phyloP scores from a whole-genome alignment of 164 flowering plant genomes.

The Warburgia ugandensis region DNA sequence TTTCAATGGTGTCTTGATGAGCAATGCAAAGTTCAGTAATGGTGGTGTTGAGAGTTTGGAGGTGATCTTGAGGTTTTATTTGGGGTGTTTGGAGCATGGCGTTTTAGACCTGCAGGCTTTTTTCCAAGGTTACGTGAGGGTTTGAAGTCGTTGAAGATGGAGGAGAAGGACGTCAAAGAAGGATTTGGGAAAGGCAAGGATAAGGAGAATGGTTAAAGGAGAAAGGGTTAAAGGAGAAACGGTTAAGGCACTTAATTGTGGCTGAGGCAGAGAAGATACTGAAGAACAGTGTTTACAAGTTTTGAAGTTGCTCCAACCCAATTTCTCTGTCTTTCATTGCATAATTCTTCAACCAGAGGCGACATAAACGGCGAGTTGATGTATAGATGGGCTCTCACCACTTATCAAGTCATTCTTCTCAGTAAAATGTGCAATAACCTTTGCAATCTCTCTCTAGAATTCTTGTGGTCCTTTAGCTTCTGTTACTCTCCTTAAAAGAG shows the following conservation, averaged over 20 bases:
- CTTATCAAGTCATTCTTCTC: background rate
- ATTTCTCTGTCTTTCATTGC: background rate
- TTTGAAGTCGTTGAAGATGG: conserved; percentile 66
- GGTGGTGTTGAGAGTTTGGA: conserved; percentile 62
- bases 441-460: conserved; percentile 2
- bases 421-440: conserved; percentile 1
- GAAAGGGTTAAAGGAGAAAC: conserved; percentile 55
- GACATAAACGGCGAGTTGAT: background rate
- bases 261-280: conserved; percentile 58
- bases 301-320: conserved; percentile 5
- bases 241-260: conserved; percentile 48
- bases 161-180: conserved; percentile 35
- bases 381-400: background rate
- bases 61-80: conserved; percentile 62
- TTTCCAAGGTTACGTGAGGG: conserved; percentile 70
- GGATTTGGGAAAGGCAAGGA: conserved; percentile 32
- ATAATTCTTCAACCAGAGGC: background rate
- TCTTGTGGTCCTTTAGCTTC: no score
- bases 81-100: conserved; percentile 77
- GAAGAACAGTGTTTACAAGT: conserved; percentile 41
- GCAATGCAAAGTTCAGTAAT: conserved; percentile 56
- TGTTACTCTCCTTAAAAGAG: no score
- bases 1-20: conserved; percentile 51
- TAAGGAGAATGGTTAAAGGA: conserved; percentile 57
- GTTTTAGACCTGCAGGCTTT: conserved; percentile 91